Evolutionary conservation across 2,329 filamentous ascomycete species (phyloP).

Genomic region (Aspergillus japonicus): DNA sequence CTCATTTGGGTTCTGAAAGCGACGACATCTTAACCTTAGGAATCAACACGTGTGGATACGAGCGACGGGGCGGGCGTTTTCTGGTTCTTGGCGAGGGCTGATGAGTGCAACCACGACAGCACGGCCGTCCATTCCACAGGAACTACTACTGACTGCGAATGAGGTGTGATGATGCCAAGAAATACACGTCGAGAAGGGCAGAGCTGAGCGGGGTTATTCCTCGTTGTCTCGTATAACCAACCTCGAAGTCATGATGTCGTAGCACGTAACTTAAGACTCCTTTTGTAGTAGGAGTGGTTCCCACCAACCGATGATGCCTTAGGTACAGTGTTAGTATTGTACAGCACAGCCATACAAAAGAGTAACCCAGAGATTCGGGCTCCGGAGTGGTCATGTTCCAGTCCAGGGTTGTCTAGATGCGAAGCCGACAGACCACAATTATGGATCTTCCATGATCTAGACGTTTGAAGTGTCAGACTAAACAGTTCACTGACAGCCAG

Average conservation of each 20-base stretch:
- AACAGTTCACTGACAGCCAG: neutral
- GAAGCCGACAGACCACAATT: neutral
- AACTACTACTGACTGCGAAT: neutral
- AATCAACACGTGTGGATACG: slow-evolving; percentile 7
- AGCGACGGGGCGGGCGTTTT: neutral
- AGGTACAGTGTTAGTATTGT: neutral
- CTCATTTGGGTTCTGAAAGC: neutral
- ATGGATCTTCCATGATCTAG: neutral
- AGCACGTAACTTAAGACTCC: neutral
- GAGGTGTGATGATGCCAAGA: neutral
- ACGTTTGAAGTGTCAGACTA: neutral
- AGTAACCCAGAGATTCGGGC: neutral
- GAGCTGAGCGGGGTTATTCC: neutral
- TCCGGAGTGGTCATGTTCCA: neutral
- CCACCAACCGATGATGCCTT: neutral
- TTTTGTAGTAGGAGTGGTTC: neutral
- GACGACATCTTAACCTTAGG: neutral
- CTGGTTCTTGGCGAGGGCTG: neutral
- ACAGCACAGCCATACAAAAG: neutral
- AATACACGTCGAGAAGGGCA: neutral
- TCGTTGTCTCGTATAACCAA: slow-evolving; percentile 3
- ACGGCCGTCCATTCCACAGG: slow-evolving; percentile 2
- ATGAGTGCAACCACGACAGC: slow-evolving; percentile 1
- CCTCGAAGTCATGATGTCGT: neutral
- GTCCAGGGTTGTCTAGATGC: neutral